A percentile compares a stretch with the other conserved stretches of the same genome.
Conservation (phyloP, 345 rosid genomes). For the Ricinus communis region DNA sequence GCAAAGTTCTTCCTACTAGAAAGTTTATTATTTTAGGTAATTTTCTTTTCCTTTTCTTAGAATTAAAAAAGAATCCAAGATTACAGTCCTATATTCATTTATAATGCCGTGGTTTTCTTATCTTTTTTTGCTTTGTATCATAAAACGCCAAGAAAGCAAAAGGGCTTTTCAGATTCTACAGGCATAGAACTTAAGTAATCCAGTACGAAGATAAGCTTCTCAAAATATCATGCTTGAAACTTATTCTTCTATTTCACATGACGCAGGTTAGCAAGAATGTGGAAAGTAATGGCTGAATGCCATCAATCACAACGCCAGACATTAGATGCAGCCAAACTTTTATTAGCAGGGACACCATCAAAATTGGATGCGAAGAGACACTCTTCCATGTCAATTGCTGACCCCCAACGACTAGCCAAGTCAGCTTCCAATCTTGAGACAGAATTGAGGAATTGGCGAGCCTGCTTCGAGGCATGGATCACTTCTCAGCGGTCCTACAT, state of each 20-base stretch:
- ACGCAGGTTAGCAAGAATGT: constrained; percentile 75
- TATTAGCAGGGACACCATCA: constrained; percentile 72
- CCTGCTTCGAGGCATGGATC: constrained; percentile 82
- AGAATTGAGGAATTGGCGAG: constrained; percentile 82
- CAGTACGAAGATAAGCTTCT: background rate
- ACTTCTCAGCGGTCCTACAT: constrained; percentile 76
- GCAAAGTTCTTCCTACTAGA: too few relatives aligned
- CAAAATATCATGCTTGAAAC: background rate
- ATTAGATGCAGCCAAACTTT: constrained; percentile 78
- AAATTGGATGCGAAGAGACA: constrained; percentile 58
- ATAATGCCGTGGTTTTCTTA: too few relatives aligned
- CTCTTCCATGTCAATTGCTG: constrained; percentile 48
- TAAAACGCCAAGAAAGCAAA: too few relatives aligned
- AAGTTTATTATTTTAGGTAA: background rate
- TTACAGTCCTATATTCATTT: too few relatives aligned
- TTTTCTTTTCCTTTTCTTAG: background rate
- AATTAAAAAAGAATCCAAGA: background rate
- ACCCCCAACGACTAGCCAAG: constrained; percentile 61
- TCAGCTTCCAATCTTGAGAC: constrained; percentile 73
- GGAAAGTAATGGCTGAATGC: constrained; percentile 94
- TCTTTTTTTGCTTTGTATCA: too few relatives aligned
- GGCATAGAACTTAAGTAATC: too few relatives aligned
- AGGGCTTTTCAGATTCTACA: too few relatives aligned
- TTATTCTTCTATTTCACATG: constrained; percentile 3
- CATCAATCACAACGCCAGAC: constrained; percentile 79